These are phyloP conservation scores for Cicer judaicum DNA, from an alignment of 306 rosid genomes.

Conservation along the genomic window DNA sequence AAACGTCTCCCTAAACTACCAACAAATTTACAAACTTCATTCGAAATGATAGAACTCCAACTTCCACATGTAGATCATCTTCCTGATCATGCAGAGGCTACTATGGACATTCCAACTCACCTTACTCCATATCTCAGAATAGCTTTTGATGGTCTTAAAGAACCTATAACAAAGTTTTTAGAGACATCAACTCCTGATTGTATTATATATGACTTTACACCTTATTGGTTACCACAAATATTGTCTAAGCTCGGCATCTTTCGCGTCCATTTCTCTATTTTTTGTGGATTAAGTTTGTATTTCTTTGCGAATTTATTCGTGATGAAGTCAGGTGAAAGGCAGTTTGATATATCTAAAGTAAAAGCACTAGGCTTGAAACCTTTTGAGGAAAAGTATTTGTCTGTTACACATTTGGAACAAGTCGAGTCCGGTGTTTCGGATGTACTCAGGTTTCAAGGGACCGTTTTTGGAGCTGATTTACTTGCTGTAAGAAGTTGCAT, in stretches of 20 bases:
- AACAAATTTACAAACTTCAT: background rate
- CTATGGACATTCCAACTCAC: constrained; percentile 9
- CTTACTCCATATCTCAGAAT: background rate
- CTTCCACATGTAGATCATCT: background rate
- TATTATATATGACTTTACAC: background rate
- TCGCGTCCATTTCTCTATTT: too few species aligned
- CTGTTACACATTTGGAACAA: background rate
- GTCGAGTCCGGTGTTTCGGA: constrained; percentile 24
- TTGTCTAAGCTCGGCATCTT: background rate
- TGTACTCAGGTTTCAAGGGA: background rate
- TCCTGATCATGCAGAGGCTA: constrained; percentile 15
- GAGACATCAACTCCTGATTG: constrained; percentile 1
- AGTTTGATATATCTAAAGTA: too few species aligned
- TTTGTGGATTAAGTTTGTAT: too few species aligned
- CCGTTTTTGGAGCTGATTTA: constrained; percentile 5
- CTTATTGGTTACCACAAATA: constrained; percentile 6
- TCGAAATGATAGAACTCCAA: constrained; percentile 37
- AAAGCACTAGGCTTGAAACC: background rate
- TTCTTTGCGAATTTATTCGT: too few species aligned
- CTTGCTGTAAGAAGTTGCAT: constrained; percentile 42
- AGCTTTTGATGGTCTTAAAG: constrained; percentile 38
- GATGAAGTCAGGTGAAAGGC: background rate
- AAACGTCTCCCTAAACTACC: constrained; percentile 51
- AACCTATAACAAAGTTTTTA: constrained; percentile 23
- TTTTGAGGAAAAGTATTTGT: constrained; percentile 23